phyloP scores from a whole-genome alignment of 78 protist genomes.

The Planoprotostelium fungivorum region DNA sequence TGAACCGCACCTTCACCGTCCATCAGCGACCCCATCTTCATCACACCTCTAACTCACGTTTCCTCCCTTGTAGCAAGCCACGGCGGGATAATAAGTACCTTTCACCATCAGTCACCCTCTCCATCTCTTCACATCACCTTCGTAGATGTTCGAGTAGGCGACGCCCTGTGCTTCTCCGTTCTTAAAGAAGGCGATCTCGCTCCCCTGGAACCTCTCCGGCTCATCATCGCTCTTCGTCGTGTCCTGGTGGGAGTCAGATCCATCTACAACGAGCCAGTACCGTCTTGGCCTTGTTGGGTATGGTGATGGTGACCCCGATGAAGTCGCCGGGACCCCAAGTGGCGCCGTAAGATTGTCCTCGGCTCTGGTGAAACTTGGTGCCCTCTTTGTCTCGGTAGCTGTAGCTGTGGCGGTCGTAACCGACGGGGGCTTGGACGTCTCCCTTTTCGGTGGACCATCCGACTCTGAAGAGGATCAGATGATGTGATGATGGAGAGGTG shows the following conservation, averaged over 20 bases:
- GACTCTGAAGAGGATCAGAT: constrained; percentile 7
- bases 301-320: background rate
- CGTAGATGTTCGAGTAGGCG: constrained; percentile 23
- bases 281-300: background rate
- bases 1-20: constrained; percentile 42
- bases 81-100: constrained; percentile 44
- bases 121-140: background rate
- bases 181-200: constrained; percentile 34
- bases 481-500: background rate
- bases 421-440: constrained; percentile 52
- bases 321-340: background rate
- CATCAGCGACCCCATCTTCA: too few species aligned
- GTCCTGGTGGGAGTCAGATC: too few species aligned
- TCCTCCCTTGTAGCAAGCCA: constrained; percentile 38
- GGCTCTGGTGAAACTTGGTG: background rate
- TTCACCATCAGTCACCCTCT: background rate
- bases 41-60: too few species aligned
- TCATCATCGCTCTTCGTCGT: background rate
- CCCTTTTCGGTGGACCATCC: constrained; percentile 40
- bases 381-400: constrained; percentile 28
- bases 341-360: background rate
- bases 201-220: background rate
- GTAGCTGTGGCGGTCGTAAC: constrained; percentile 51
- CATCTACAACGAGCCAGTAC: background rate
- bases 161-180: constrained; percentile 40